These are phyloP conservation scores for Rosellinia necatrix DNA, from an alignment of 2,329 filamentous ascomycete genomes.

Conservation along the genomic window DNA sequence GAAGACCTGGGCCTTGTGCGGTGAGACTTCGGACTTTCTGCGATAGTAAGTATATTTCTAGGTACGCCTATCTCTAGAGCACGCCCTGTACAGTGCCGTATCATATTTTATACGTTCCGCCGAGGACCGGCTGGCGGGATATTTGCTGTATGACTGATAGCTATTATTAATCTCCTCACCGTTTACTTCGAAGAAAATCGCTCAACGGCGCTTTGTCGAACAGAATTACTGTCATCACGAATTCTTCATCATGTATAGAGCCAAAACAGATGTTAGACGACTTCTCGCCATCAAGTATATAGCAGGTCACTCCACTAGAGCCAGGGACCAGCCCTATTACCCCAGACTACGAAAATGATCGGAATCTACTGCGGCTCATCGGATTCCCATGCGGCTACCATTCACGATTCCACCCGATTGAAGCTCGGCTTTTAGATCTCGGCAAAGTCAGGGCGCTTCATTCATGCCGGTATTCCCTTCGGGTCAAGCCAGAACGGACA, in stretches of 20 bases:
- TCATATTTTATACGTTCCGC: slow-evolving; percentile 19
- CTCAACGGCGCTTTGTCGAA: slow-evolving; percentile 20
- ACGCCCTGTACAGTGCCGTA: slow-evolving; percentile 17
- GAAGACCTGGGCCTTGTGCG: not conserved
- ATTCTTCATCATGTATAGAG: not conserved
- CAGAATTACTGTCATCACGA: slow-evolving; percentile 13
- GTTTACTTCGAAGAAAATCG: slow-evolving; percentile 23
- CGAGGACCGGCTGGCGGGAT: slow-evolving; percentile 22
- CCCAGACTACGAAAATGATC: slow-evolving; percentile 38
- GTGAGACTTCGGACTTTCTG: slow-evolving; percentile 22
- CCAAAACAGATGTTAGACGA: slow-evolving; percentile 19
- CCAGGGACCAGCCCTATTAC: slow-evolving; percentile 32
- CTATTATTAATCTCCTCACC: slow-evolving; percentile 25
- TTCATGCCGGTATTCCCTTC: slow-evolving; percentile 16
- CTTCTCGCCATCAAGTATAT: slow-evolving; percentile 29
- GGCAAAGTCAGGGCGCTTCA: slow-evolving; percentile 13
- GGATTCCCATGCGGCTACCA: slow-evolving; percentile 33
- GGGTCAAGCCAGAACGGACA: slow-evolving; percentile 2
- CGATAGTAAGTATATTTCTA: slow-evolving; percentile 5
- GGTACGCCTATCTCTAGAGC: slow-evolving; percentile 8
- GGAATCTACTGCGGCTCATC: slow-evolving; percentile 38
- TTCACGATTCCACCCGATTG: slow-evolving; percentile 39
- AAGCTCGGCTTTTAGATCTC: slow-evolving; percentile 37
- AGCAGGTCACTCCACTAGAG: slow-evolving; percentile 33
- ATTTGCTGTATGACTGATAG: slow-evolving; percentile 10